Evolutionary conservation across 2,329 filamentous ascomycete genomes (phyloP).

Genomic region (Fusarium sp.): DNA sequence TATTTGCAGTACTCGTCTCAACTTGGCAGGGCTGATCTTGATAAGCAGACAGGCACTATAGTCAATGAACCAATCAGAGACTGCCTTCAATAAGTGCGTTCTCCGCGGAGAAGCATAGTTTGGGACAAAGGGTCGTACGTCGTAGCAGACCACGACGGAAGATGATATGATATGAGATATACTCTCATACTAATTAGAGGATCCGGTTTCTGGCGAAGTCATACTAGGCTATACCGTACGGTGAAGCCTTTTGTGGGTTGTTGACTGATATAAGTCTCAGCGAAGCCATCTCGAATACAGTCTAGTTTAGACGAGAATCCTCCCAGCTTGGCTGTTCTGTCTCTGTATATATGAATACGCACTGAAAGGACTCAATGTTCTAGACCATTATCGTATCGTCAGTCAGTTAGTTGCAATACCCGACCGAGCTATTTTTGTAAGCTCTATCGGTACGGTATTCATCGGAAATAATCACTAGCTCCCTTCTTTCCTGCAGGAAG

Average conservation of each 20-base stretch:
- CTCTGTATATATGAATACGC: not conserved
- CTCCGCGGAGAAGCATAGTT: slow-evolving; percentile 45
- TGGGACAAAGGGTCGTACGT: slow-evolving; percentile 34
- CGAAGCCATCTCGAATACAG: slow-evolving; percentile 17
- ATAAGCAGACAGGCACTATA: slow-evolving; percentile 38
- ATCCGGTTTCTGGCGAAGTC: slow-evolving; percentile 23
- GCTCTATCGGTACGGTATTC: not conserved
- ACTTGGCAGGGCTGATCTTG: slow-evolving; percentile 36
- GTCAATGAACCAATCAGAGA: slow-evolving; percentile 35
- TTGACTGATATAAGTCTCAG: slow-evolving; percentile 20
- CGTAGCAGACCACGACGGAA: slow-evolving; percentile 33
- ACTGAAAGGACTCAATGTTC: not conserved
- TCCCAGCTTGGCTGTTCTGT: not conserved
- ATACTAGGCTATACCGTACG: not conserved
- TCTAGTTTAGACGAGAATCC: not conserved
- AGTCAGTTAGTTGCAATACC: not conserved
- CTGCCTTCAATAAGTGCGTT: not conserved
- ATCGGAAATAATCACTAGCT: slow-evolving; percentile 24
- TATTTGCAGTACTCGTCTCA: slow-evolving; percentile 18
- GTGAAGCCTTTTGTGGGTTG: slow-evolving; percentile 24
- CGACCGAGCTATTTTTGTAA: slow-evolving; percentile 24
- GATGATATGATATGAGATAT: slow-evolving; percentile 31
- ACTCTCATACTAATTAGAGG: slow-evolving; percentile 10
- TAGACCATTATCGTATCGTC: not conserved
- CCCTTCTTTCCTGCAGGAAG: slow-evolving; percentile 14